phyloP scores from a whole-genome alignment of 1,139 yeast genomes.

The Blastobotrys arbuscula region DNA sequence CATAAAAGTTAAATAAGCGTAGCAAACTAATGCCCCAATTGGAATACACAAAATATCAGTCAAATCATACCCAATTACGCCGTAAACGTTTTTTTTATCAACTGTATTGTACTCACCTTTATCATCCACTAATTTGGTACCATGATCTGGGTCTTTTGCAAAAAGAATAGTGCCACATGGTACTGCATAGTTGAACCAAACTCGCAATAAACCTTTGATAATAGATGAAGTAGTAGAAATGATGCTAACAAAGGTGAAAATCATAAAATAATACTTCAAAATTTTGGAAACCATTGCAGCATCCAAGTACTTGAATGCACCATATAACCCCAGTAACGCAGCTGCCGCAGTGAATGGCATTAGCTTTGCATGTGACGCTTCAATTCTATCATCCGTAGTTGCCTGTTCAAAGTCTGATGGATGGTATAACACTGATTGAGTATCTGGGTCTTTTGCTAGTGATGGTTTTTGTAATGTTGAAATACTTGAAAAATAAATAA shows the following conservation, averaged over 20 bases:
- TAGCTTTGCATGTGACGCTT: constrained; percentile 32
- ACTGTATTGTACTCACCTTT: not conserved
- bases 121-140: not conserved
- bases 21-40: constrained; percentile 21
- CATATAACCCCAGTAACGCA: constrained; percentile 37
- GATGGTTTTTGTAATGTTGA: constrained; percentile 42
- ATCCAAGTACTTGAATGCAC: constrained; percentile 34
- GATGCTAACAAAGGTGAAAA: constrained; percentile 30
- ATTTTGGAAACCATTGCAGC: constrained; percentile 29
- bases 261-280: constrained; percentile 34
- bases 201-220: constrained; percentile 28
- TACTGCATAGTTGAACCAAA: constrained; percentile 21
- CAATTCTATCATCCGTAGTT: constrained; percentile 10
- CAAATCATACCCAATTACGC: constrained; percentile 15
- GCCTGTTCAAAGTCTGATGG: constrained; percentile 41
- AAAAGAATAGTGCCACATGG: constrained; percentile 33
- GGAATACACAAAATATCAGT: constrained; percentile 22
- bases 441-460: constrained; percentile 42
- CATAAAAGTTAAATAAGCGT: constrained; percentile 6
- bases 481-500: constrained; percentile 39
- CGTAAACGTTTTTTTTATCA: constrained; percentile 4
- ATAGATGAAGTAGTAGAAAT: constrained; percentile 26
- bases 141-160: constrained; percentile 31
- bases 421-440: constrained; percentile 41
- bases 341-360: constrained; percentile 42